These are phyloP conservation scores for Candida nanaspora DNA, from an alignment of 805 yeast species.

Conservation along the genomic window DNA sequence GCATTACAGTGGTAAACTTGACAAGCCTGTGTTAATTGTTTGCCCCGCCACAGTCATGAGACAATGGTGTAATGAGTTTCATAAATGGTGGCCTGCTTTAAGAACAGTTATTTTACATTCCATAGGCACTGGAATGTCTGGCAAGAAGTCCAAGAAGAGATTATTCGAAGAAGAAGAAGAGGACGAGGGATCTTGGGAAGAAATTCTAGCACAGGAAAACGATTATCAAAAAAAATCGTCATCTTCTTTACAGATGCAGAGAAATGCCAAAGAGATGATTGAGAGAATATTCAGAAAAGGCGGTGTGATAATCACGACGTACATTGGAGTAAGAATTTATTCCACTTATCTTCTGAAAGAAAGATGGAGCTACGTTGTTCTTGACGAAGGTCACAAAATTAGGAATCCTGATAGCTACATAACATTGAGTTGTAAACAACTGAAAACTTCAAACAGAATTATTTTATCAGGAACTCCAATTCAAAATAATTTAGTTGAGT, in stretches of 20 bases:
- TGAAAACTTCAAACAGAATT: slow-evolving; percentile 77
- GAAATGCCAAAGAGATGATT: slow-evolving; percentile 34
- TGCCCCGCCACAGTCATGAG: slow-evolving; percentile 96
- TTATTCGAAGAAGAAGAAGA: slow-evolving; percentile 38
- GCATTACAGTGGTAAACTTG: slow-evolving; percentile 69
- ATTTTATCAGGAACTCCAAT: slow-evolving; percentile 95
- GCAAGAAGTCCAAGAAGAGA: slow-evolving; percentile 15
- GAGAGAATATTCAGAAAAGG: slow-evolving; percentile 60
- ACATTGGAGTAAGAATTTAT: slow-evolving; percentile 45
- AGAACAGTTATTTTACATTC: slow-evolving; percentile 83
- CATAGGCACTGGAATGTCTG: slow-evolving; percentile 80
- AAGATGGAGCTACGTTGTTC: slow-evolving; percentile 83
- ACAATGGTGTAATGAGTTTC: slow-evolving; percentile 97
- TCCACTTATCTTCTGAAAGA: slow-evolving; percentile 58
- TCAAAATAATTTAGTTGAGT: slow-evolving; percentile 83
- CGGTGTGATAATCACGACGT: slow-evolving; percentile 84
- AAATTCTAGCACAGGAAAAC: slow-evolving; percentile 33
- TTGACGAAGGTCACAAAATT: slow-evolving; percentile 96
- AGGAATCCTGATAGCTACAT: slow-evolving; percentile 90
- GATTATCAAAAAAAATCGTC: slow-evolving; percentile 18
- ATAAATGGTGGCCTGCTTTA: slow-evolving; percentile 97
- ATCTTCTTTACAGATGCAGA: slow-evolving; percentile 21
- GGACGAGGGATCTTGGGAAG: slow-evolving; percentile 42
- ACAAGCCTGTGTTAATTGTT: slow-evolving; percentile 76
- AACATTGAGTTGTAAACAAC: slow-evolving; percentile 75